These are phyloP conservation scores for Ophiosphaerella herpotricha DNA, from an alignment of 2,329 filamentous ascomycete genomes.

Conservation along the genomic window DNA sequence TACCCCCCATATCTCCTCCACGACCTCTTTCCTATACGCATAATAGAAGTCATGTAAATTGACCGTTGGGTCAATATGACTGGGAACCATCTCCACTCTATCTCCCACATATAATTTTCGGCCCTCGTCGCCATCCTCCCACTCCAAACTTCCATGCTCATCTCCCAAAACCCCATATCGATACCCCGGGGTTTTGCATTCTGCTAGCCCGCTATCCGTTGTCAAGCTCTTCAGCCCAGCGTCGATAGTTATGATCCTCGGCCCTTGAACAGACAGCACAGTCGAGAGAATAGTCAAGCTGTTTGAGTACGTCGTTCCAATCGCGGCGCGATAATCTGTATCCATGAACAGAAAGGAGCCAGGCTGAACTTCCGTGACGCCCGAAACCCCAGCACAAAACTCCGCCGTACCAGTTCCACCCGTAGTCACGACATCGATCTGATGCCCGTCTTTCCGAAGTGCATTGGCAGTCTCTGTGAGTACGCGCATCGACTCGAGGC, in stretches of 20 bases:
- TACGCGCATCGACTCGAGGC: constrained; percentile 53
- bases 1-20: constrained; percentile 59
- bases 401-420: constrained; percentile 60
- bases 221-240: constrained; percentile 57
- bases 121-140: constrained; percentile 46
- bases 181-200: constrained; percentile 52
- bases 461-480: constrained; percentile 51
- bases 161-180: constrained; percentile 54
- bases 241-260: constrained; percentile 54
- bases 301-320: constrained; percentile 56
- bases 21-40: constrained; percentile 53
- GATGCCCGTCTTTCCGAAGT: constrained; percentile 49
- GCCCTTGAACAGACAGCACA: constrained; percentile 55
- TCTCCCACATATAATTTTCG: constrained; percentile 51
- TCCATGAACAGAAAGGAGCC: constrained; percentile 64
- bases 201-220: constrained; percentile 57
- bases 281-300: constrained; percentile 56
- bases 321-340: constrained; percentile 59
- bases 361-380: constrained; percentile 60
- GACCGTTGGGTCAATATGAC: constrained; percentile 60
- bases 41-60: constrained; percentile 60
- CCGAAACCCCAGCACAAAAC: constrained; percentile 57
- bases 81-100: constrained; percentile 58
- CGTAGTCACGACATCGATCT: constrained; percentile 57
- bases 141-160: constrained; percentile 55